A percentile compares a stretch with the other conserved stretches of the same genome.
Conservation (phyloP, 768 basidiomycete genomes). For the Amanita fuliginea region DNA sequence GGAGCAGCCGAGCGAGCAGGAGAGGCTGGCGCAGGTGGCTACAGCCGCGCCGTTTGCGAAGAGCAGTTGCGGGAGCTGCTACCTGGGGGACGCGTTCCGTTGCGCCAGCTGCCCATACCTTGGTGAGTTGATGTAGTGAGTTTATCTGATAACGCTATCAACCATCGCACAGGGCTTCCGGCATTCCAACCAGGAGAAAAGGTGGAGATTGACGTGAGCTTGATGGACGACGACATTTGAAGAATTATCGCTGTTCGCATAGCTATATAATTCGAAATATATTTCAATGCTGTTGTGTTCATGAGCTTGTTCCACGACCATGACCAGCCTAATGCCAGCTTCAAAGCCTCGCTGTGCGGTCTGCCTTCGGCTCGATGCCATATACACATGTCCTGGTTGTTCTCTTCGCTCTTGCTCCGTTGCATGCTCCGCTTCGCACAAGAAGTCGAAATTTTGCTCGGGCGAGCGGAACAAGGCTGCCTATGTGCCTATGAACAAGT, state of each 20-base stretch:
- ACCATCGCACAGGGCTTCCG: slow-evolving; percentile 62
- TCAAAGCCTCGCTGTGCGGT: slow-evolving; percentile 29
- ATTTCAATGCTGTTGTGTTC: too few relatives aligned
- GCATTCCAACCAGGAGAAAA: slow-evolving; percentile 99
- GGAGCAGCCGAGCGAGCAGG: slow-evolving; percentile 35
- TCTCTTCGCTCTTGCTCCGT: slow-evolving; percentile 61
- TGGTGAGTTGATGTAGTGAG: slow-evolving; percentile 41
- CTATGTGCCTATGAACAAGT: slow-evolving; percentile 75
- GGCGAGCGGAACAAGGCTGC: slow-evolving; percentile 64
- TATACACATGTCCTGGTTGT: slow-evolving; percentile 79
- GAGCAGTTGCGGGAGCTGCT: slow-evolving; percentile 96
- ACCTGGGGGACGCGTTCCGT: slow-evolving; percentile 94
- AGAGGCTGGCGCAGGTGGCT: slow-evolving; percentile 53
- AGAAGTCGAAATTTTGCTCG: slow-evolving; percentile 45
- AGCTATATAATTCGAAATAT: not conserved
- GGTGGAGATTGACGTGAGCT: slow-evolving; percentile 80
- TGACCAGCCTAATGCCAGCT: slow-evolving; percentile 8
- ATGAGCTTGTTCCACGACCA: not conserved
- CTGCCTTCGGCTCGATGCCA: slow-evolving; percentile 37
- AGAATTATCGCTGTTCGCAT: not conserved
- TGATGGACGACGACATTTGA: slow-evolving; percentile 69
- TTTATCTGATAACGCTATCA: slow-evolving; percentile 4
- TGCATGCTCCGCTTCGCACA: slow-evolving; percentile 60
- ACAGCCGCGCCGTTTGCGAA: slow-evolving; percentile 77
- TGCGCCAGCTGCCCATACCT: slow-evolving; percentile 94